A percentile compares a stretch with the other conserved stretches of the same genome.
Evolutionary conservation across 2,329 filamentous ascomycete species (phyloP).

Genomic region (Scolecobasidium constrictum): DNA sequence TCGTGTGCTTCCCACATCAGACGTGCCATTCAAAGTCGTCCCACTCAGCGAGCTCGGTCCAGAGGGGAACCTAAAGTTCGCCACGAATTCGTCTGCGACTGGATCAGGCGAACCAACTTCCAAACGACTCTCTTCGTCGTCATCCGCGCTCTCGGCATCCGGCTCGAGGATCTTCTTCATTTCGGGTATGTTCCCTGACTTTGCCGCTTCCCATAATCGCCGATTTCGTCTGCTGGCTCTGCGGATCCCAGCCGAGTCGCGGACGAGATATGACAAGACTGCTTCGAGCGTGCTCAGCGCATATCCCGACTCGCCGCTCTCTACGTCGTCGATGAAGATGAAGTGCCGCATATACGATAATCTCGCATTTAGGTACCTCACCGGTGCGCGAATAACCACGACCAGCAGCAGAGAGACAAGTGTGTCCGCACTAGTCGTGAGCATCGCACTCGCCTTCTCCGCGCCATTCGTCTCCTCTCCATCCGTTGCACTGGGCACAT

Average conservation of each 20-base stretch:
- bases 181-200: slow-evolving; percentile 62
- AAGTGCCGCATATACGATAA: slow-evolving; percentile 95
- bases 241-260: slow-evolving; percentile 70
- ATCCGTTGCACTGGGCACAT: background rate
- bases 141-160: slow-evolving; percentile 23
- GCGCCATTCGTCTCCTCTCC: slow-evolving; percentile 1
- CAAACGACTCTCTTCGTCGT: background rate
- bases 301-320: slow-evolving; percentile 92
- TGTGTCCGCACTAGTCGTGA: slow-evolving; percentile 77
- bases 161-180: slow-evolving; percentile 75
- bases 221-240: slow-evolving; percentile 80
- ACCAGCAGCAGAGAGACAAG: slow-evolving; percentile 83
- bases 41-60: slow-evolving; percentile 11
- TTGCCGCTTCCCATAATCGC: slow-evolving; percentile 76
- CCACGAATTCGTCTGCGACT: background rate
- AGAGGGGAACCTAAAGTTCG: slow-evolving; percentile 3
- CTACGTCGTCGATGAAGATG: slow-evolving; percentile 95
- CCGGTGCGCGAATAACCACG: slow-evolving; percentile 83
- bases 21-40: slow-evolving; percentile 21
- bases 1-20: slow-evolving; percentile 12
- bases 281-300: slow-evolving; percentile 93
- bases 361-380: slow-evolving; percentile 77
- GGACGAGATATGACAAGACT: slow-evolving; percentile 75
- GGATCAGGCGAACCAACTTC: slow-evolving; percentile 2
- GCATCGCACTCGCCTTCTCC: slow-evolving; percentile 19